phyloP scores from a whole-genome alignment of 257 asterid genomes.

The Jacaranda copaia region DNA sequence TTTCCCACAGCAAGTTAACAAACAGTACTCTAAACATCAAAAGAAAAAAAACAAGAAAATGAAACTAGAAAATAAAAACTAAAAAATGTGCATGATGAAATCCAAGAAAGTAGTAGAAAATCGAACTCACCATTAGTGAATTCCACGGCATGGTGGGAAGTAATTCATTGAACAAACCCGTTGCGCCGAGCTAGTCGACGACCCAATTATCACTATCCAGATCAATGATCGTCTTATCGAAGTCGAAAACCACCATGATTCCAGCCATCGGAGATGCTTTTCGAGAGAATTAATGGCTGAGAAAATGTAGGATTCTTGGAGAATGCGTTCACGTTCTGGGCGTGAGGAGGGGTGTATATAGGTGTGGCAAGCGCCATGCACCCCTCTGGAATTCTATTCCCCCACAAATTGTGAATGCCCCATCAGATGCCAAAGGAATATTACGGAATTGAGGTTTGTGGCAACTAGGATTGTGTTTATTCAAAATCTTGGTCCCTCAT shows the following conservation, averaged over 20 bases:
- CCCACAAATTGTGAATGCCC: background rate
- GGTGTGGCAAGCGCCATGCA: conserved; percentile 3
- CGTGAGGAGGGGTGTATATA: conserved; percentile 25
- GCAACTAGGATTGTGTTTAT: too few species aligned
- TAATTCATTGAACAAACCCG: too few species aligned
- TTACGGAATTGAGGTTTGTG: conserved; percentile 40
- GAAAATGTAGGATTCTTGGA: background rate
- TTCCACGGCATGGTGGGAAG: too few species aligned
- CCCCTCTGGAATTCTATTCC: background rate
- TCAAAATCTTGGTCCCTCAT: too few species aligned
- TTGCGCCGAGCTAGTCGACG: too few species aligned
- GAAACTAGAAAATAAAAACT: background rate
- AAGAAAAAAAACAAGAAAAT: background rate
- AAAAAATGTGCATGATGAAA: too few species aligned
- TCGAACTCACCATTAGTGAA: too few species aligned
- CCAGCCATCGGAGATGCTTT: conserved; percentile 45
- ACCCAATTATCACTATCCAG: conserved; percentile 47
- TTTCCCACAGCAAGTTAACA: background rate
- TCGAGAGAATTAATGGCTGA: background rate
- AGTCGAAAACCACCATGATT: conserved; percentile 55
- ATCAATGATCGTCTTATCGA: conserved; percentile 65
- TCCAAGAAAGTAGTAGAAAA: too few species aligned
- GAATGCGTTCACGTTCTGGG: background rate
- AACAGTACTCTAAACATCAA: background rate
- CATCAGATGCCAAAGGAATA: conserved; percentile 59